Percentiles rank a stretch among this genome's conserved stretches.
Conservation (phyloP, 805 yeast genomes). For the Candida railenensis region DNA sequence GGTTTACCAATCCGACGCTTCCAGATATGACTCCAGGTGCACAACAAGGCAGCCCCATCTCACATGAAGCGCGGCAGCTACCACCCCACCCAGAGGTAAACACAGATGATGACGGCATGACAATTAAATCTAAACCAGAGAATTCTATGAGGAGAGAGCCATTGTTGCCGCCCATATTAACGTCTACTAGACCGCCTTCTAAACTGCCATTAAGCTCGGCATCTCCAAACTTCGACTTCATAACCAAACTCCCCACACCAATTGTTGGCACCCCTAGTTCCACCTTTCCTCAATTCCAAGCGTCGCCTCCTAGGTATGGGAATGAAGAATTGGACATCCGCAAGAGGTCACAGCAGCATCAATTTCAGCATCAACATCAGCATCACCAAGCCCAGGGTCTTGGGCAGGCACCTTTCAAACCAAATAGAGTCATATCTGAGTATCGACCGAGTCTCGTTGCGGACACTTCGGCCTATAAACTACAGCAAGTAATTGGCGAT, state of each 20-base stretch:
- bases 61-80: background rate
- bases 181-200: background rate
- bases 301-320: slow-evolving; percentile 1
- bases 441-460: slow-evolving; percentile 3
- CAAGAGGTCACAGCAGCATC: background rate
- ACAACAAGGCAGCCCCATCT: too few species aligned
- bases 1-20: background rate
- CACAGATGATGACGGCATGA: background rate
- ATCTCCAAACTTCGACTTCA: slow-evolving; percentile 4
- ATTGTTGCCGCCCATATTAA: slow-evolving; percentile 1
- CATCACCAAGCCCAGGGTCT: background rate
- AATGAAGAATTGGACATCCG: background rate
- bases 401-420: background rate
- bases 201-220: background rate
- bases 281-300: slow-evolving; percentile 2
- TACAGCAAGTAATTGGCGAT: background rate
- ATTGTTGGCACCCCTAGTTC: background rate
- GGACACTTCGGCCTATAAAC: background rate
- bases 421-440: slow-evolving; percentile 1
- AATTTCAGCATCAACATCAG: background rate
- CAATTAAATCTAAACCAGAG: background rate
- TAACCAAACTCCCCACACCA: slow-evolving; percentile 6
- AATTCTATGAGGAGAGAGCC: background rate
- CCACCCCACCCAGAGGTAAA: too few species aligned
- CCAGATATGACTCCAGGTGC: background rate